Evolutionary conservation across 306 rosid genomes (phyloP), one percentile per base, ranked within the genome.

Genomic region (Acacia crassicarpa): DNA sequence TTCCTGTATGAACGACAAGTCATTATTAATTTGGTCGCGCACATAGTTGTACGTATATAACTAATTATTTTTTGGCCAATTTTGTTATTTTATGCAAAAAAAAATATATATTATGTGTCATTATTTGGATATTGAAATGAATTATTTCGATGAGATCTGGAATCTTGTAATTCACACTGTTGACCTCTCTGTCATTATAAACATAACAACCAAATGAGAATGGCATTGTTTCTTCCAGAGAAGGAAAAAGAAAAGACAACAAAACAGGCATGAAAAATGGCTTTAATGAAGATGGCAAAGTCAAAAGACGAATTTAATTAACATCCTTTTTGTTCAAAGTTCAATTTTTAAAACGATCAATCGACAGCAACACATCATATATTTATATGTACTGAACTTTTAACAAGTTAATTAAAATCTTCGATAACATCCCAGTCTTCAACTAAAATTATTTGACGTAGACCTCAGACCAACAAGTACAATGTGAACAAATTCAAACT

Each of bases 281-380:
- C 84, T 78, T 86, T 79, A 75, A 49, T 35, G 38, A 49, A 59
- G 83, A 51, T 8, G 73, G 74, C 80, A 30, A 62, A 80, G 83
- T 77, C 73, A 80, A 83, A 46, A 69, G 27, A 63, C 40, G 38
- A 70, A 32, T 30, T 61, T 8, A 61, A 38, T 62, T 9, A 61
- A 46, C 80, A 78, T 77, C 59, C 56, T 73, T 56, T 16, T 73
- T 48, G 72, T 54, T 80, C 65, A 35, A 77, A 56, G 1, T 68
- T 68, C 15, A 43, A 62, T 43, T n/a, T 69, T 43, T n/a, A 69
- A 1, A 20, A 4, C 20, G 4, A 53, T 53, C 35, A 3, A 22
- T 69, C 12, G 74, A 43, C 30, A 43, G 54, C 74, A n/a, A 43
- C 67, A 22, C 53, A 41, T 40, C 30, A 69, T 1, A 38, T 38